phyloP scores from a whole-genome alignment of 176 grass and related monocot genomes.

The Cenchrus americanus region DNA sequence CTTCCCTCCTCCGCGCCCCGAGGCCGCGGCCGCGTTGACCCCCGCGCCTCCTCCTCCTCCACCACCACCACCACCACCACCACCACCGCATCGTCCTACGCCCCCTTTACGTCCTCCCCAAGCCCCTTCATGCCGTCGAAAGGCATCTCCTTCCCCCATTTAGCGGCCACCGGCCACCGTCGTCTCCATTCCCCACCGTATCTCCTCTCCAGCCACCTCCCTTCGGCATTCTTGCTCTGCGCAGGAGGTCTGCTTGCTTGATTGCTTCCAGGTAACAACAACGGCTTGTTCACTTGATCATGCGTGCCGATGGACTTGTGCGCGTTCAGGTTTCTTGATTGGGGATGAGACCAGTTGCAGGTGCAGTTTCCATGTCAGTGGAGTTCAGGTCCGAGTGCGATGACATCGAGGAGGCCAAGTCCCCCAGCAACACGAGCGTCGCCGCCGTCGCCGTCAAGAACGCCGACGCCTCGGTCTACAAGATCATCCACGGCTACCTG shows the following conservation, averaged over 20 bases:
- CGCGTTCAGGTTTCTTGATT: conserved; percentile 4
- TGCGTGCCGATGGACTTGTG: neutral
- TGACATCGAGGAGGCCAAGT: conserved; percentile 74
- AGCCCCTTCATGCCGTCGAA: conserved; percentile 58
- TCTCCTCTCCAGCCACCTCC: neutral
- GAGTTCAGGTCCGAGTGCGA: conserved; percentile 61
- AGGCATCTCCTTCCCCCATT: conserved; percentile 56
- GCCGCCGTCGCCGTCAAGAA: conserved; percentile 56
- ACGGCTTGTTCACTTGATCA: neutral
- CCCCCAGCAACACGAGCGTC: conserved; percentile 59
- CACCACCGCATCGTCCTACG: neutral
- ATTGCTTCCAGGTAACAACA: conserved; percentile 32
- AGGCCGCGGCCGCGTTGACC: conserved; percentile 52
- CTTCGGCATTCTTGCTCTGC: neutral
- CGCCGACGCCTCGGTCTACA: conserved; percentile 61
- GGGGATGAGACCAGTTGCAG: conserved; percentile 29
- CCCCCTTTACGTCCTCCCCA: conserved; percentile 53
- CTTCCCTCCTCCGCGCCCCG: conserved; percentile 36
- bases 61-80: neutral
- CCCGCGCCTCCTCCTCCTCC: conserved; percentile 7
- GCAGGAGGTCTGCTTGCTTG: neutral
- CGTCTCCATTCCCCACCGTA: neutral
- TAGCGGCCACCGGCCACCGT: conserved; percentile 35
- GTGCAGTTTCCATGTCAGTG: conserved; percentile 58
- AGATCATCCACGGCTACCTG: conserved; percentile 66